phyloP scores from a whole-genome alignment of 108 stramenopile species.

The Schizochytrium sp. region DNA sequence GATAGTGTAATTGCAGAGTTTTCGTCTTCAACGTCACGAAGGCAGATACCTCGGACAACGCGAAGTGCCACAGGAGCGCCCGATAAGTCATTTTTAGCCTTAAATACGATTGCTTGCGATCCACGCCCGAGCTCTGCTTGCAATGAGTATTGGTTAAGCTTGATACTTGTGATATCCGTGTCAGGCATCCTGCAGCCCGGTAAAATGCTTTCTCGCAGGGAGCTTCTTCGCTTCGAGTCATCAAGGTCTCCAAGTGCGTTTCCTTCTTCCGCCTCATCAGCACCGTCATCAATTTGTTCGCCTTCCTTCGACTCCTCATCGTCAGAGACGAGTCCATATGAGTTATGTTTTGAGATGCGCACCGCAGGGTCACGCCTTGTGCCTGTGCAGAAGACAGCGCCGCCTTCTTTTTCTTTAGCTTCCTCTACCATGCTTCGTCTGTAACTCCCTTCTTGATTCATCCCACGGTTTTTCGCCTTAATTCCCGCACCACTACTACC shows the following conservation, averaged over 20 bases:
- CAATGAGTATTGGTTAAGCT: neutral
- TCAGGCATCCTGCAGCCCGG: too few relatives aligned
- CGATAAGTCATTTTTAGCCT: neutral
- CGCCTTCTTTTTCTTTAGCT: too few relatives aligned
- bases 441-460: too few relatives aligned
- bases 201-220: neutral
- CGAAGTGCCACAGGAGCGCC: neutral
- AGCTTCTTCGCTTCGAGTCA: neutral
- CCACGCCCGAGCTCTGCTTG: conserved; percentile 27
- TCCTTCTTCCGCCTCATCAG: neutral
- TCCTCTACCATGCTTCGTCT: too few relatives aligned
- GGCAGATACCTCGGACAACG: neutral
- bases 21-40: neutral
- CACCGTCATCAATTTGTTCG: neutral
- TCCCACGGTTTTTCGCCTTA: too few relatives aligned
- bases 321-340: neutral
- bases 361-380: too few relatives aligned
- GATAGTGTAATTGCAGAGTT: neutral
- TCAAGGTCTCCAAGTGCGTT: neutral
- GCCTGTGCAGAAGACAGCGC: too few relatives aligned
- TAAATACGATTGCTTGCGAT: conserved; percentile 9
- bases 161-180: neutral
- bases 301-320: neutral
- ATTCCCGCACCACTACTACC: too few relatives aligned
- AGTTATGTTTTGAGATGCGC: too few relatives aligned